These are phyloP conservation scores for Penicillium egyptiacum DNA, from an alignment of 495 filamentous ascomycete genomes.

Conservation along the genomic window DNA sequence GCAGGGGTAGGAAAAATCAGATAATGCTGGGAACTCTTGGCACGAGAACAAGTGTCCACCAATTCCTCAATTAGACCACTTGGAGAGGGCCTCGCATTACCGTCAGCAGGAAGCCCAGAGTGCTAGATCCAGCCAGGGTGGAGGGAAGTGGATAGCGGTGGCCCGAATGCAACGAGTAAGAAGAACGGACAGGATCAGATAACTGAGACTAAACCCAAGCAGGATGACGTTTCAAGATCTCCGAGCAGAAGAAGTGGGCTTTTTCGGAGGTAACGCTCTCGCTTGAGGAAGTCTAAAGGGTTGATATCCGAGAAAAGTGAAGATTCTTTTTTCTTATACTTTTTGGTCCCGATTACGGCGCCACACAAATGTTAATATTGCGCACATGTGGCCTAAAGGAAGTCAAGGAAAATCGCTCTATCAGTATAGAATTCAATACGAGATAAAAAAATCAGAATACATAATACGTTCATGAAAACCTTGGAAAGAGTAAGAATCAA, in stretches of 20 bases:
- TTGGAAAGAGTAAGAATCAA: constrained; percentile 1
- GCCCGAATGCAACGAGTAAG: constrained; percentile 26
- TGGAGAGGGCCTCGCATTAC: constrained; percentile 6
- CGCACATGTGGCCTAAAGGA: neutral
- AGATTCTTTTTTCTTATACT: neutral
- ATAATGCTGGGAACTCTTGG: constrained; percentile 13
- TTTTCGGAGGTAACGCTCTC: constrained; percentile 9
- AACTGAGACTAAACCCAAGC: constrained; percentile 26
- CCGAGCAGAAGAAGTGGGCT: constrained; percentile 18
- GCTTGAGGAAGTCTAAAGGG: constrained; percentile 5
- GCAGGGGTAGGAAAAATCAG: constrained; percentile 1
- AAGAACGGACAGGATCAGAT: constrained; percentile 31
- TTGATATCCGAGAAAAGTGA: constrained; percentile 1
- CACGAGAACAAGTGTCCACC: constrained; percentile 13
- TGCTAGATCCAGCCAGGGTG: constrained; percentile 22
- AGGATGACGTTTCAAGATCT: constrained; percentile 25
- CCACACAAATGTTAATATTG: constrained; percentile 1
- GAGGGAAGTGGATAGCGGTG: constrained; percentile 31
- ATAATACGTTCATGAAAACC: neutral
- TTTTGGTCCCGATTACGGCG: neutral
- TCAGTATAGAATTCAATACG: neutral
- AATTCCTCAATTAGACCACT: constrained; percentile 5
- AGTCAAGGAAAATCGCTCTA: neutral
- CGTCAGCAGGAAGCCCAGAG: constrained; percentile 16
- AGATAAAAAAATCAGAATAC: neutral